Evolutionary conservation across 192 early-diverging fungal genomes (phyloP).

Genomic region (Geranomyces michiganensis): DNA sequence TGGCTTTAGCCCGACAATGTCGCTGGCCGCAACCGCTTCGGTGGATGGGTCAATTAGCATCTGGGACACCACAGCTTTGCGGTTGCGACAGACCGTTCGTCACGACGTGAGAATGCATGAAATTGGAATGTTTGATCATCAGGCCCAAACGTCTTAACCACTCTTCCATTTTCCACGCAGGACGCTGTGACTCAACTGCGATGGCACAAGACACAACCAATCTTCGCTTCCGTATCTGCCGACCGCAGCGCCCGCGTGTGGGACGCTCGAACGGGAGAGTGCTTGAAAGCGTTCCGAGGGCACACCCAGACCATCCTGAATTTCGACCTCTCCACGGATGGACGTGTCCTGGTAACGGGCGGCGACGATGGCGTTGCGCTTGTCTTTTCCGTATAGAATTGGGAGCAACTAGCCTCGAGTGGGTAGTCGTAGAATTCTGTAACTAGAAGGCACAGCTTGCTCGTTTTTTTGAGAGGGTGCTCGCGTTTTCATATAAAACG

Average conservation of each 20-base stretch:
- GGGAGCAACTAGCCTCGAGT: too few relatives aligned
- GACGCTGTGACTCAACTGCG: slow-evolving; percentile 81
- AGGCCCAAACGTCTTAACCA: too few relatives aligned
- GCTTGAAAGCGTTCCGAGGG: slow-evolving; percentile 73
- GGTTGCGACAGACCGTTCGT: slow-evolving; percentile 75
- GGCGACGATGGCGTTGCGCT: slow-evolving; percentile 75
- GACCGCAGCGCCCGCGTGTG: slow-evolving; percentile 84
- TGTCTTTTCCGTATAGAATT: background rate
- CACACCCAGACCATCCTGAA: slow-evolving; percentile 88
- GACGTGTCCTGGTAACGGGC: slow-evolving; percentile 71
- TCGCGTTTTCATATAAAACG: too few relatives aligned
- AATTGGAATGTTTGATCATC: background rate
- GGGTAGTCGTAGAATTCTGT: too few relatives aligned
- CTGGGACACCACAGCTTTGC: slow-evolving; percentile 88
- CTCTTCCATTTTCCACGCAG: slow-evolving; percentile 36
- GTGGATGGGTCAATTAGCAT: slow-evolving; percentile 88
- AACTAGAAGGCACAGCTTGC: too few relatives aligned
- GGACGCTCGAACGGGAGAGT: slow-evolving; percentile 88
- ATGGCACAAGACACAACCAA: slow-evolving; percentile 71
- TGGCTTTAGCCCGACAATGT: slow-evolving; percentile 64
- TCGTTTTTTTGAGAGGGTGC: too few relatives aligned
- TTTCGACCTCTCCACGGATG: slow-evolving; percentile 76
- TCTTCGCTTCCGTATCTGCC: slow-evolving; percentile 75
- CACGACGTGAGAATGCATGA: slow-evolving; percentile 66
- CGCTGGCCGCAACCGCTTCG: slow-evolving; percentile 81